Evolutionary conservation across 2,329 filamentous ascomycete genomes (phyloP), one percentile per base, ranked within the genome.

Genomic region (Dothiorella sarmentorum): DNA sequence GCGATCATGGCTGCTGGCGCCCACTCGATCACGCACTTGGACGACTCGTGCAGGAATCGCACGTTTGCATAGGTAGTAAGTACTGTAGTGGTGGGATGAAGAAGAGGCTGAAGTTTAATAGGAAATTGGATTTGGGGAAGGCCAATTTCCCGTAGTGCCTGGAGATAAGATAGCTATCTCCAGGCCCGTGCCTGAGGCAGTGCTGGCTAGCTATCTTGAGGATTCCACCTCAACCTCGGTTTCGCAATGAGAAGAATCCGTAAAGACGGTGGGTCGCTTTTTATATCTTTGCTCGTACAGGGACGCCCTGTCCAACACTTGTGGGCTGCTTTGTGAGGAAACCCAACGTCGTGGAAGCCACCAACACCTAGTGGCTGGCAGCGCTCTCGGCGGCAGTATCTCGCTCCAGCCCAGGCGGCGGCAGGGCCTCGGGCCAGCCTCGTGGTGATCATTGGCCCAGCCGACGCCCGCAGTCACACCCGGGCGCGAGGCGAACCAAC

Each of bases 391-490:
- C 49, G 49, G 49, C 49, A 27, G n/a, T 53, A 18, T 40, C 20
- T 17, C 33, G 49, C 20, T n/a, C 29, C 45, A n/a, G 10, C 13
- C 47, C 20, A n/a, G 15, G n/a, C 13, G n/a, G 33, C 33, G 33
- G 33, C 33, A 37, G 17, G 13, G 33, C 13, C 15, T n/a, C 33
- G n/a, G 33, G 33, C 10, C 33, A 6, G 33, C 31, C 15, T 38
- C 33, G 49, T 17, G 49, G 33, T 53, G 35, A 53, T 53, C 49
- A 53, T 53, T 53, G 49, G 49, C 49, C 49, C 49, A 35, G 40
- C 29, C 22, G 1, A 17, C n/a, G 49, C 33, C 22, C 5, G 44
- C 45, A 1, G 45, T 51, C 45, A 51, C 45, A 51, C 18, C n/a
- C 35, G 11, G 6, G 15, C 44, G 27, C 31, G 10, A 24, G 17